A percentile compares a stretch with the other conserved stretches of the same genome.
phyloP scores from a whole-genome alignment of 441 rosid species.

The Omphalea diandra region DNA sequence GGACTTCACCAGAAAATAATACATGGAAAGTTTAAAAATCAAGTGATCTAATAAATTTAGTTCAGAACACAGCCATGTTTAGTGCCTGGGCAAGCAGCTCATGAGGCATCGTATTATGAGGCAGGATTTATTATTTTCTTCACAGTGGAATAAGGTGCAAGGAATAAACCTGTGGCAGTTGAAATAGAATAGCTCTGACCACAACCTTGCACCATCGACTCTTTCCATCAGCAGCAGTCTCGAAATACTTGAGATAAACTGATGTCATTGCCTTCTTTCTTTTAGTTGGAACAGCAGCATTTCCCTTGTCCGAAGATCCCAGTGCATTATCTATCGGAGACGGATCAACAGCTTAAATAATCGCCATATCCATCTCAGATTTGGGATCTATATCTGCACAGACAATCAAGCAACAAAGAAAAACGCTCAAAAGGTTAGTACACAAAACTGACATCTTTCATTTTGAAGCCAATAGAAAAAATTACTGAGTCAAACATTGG shows the following conservation, averaged over 20 bases:
- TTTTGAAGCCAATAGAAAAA: not conserved
- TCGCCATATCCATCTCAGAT: conserved; percentile 64
- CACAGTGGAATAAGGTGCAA: conserved; percentile 1
- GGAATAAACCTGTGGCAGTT: conserved; percentile 77
- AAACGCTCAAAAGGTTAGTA: conserved; percentile 15
- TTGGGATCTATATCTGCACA: conserved; percentile 75
- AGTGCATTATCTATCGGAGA: conserved; percentile 57
- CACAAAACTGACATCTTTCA: not conserved
- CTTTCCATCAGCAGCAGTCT: conserved; percentile 79
- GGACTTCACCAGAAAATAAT: not conserved
- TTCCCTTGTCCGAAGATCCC: conserved; percentile 73
- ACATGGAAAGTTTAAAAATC: not conserved
- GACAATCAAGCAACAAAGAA: conserved; percentile 26
- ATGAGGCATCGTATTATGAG: not conserved
- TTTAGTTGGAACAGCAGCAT: conserved; percentile 47
- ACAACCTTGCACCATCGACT: conserved; percentile 90
- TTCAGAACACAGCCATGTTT: conserved; percentile 3
- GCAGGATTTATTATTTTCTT: not conserved
- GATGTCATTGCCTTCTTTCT: conserved; percentile 97
- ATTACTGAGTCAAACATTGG: not conserved
- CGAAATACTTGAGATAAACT: conserved; percentile 81
- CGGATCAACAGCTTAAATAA: conserved; percentile 57
- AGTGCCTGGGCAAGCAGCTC: not conserved
- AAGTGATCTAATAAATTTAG: conserved; percentile 6
- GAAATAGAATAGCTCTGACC: conserved; percentile 92